Evolutionary conservation across 768 basidiomycete genomes (phyloP), one percentile per base, ranked within the genome.

Genomic region (Strobilomyces confusus): DNA sequence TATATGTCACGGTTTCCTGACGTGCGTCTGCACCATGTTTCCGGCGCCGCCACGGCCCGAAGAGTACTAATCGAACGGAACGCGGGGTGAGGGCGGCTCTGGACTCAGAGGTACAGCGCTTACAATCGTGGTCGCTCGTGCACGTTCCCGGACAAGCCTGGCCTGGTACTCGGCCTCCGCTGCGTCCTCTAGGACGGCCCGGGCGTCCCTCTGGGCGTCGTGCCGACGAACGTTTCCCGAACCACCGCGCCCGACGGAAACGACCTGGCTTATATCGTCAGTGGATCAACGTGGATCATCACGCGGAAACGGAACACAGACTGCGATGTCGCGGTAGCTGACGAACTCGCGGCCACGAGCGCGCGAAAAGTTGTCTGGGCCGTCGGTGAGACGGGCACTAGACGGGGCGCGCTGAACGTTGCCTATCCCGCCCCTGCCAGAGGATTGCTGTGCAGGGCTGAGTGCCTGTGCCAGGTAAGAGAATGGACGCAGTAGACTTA

Each of bases 181-280:
- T 41, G 38, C 41, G 9, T 69, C 62, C 20, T 69, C 68, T 1
- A 62, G 34, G 2, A 71, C 69, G 11, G 64, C 55, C 20, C 63
- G 60, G 3, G 68, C 51, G 48, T 82, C 83, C 33, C 22, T n/a
- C 14, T 9, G 25, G 4, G n/a, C 29, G 41, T 12, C 22, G 9
- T 82, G 80, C 1, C 88, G 85, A 52, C 87, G 83, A 46, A 94
- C 82, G 75, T 95, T 95, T 14, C 91, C 92, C 6, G 79, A 79
- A n/a, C 92, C 92, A 30, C 92, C 92, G 40, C 91, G 82, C 9
- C 92, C 92, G 36, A 79, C 78, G 25, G 81, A 83, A 58, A 72
- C 74, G 52, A 56, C n/a, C 59, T 58, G 38, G 19, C 26, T 15
- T 25, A 7, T 5, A n/a, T 4, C 3, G 23, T 55, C 33, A 51